phyloP scores from a whole-genome alignment of 306 rosid genomes.

The Sicyos edulis region DNA sequence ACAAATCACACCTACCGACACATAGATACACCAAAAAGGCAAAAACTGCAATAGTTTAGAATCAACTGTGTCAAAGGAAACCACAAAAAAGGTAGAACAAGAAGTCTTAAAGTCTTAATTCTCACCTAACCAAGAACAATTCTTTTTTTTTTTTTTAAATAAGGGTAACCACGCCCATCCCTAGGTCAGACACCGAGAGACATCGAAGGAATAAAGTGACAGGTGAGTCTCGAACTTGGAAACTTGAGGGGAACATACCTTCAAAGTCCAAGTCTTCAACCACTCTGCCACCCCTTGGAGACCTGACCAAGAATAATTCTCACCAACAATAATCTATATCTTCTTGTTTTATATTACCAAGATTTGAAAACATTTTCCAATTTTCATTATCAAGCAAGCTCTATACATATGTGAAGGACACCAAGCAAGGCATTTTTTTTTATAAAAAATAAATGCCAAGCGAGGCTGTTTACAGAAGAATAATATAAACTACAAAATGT shows the following conservation, averaged over 20 bases:
- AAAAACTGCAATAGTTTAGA: not conserved
- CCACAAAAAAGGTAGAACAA: not conserved
- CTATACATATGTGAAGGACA: not conserved
- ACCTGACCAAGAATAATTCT: not conserved
- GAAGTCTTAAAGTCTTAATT: not conserved
- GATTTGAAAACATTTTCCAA: not conserved
- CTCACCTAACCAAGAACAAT: not conserved
- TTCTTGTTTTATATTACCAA: too few species aligned
- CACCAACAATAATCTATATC: not conserved
- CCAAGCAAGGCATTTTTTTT: not conserved
- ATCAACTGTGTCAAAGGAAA: not conserved
- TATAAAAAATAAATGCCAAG: constrained; percentile 1
- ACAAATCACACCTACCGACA: not conserved
- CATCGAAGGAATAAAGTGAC: too few species aligned
- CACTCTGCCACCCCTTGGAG: too few species aligned
- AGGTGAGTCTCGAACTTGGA: too few species aligned
- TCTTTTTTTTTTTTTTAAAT: too few species aligned
- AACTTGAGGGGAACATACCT: too few species aligned
- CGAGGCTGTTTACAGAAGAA: constrained; percentile 3
- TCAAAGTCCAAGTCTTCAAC: too few species aligned
- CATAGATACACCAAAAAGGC: not conserved
- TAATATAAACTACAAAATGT: not conserved
- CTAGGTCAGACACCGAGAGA: too few species aligned
- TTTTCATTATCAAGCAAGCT: not conserved
- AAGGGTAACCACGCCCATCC: too few species aligned